Evolutionary conservation across 2,329 filamentous ascomycete species (phyloP).

Genomic region (Ophiostoma fasciatum): DNA sequence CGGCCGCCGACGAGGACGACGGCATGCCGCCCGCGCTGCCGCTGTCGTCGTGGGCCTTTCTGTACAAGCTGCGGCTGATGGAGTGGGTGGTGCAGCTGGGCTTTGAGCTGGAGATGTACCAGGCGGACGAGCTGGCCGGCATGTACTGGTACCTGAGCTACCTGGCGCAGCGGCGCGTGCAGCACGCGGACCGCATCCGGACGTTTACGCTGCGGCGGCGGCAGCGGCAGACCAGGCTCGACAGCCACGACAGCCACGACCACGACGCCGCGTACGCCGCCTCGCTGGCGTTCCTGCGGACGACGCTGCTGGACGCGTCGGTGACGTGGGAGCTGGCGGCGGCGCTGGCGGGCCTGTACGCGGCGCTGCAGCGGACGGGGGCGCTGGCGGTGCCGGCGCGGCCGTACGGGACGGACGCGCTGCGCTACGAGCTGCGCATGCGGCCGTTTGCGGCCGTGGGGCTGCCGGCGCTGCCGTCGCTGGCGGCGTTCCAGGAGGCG

Average conservation of each 20-base stretch:
- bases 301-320: constrained; percentile 49
- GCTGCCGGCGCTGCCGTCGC: constrained; percentile 51
- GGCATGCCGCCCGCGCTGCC: constrained; percentile 44
- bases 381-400: constrained; percentile 35
- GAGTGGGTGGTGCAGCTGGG: constrained; percentile 80
- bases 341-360: constrained; percentile 47
- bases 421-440: constrained; percentile 77
- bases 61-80: constrained; percentile 81
- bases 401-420: constrained; percentile 50
- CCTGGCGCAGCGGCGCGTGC: constrained; percentile 50
- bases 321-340: constrained; percentile 43
- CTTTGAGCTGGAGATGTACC: constrained; percentile 86
- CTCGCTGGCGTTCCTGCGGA: constrained; percentile 40
- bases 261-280: constrained; percentile 30
- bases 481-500: constrained; percentile 41
- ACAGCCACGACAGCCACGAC: constrained; percentile 14
- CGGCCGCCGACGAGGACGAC: constrained; percentile 17
- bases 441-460: constrained; percentile 60
- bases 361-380: constrained; percentile 43
- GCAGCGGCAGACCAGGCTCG: constrained; percentile 2
- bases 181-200: constrained; percentile 60
- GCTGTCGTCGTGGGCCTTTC: constrained; percentile 76
- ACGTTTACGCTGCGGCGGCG: constrained; percentile 37
- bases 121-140: constrained; percentile 64
- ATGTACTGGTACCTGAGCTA: constrained; percentile 89